These are phyloP conservation scores for Sporothrix globosa DNA, from an alignment of 2,329 filamentous ascomycete genomes.

Conservation along the genomic window DNA sequence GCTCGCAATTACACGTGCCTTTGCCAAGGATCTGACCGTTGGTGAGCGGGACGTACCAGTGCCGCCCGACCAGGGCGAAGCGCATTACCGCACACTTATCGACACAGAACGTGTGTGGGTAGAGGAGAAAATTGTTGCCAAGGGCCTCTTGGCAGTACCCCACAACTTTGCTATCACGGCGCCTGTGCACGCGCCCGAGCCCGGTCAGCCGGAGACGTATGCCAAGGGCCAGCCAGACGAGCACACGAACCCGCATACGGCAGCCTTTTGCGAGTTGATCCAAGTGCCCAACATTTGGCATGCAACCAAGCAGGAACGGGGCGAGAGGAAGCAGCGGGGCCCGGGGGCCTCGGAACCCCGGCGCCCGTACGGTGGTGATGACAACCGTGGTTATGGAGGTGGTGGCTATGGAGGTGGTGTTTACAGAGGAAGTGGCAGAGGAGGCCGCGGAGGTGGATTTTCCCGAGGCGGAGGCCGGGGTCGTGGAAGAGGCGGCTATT, in stretches of 20 bases:
- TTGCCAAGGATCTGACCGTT: conserved; percentile 66
- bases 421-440: conserved; percentile 43
- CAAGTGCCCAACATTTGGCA: conserved; percentile 76
- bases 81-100: conserved; percentile 68
- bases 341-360: conserved; percentile 51
- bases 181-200: conserved; percentile 62
- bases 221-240: conserved; percentile 68
- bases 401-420: conserved; percentile 46
- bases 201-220: conserved; percentile 51
- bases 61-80: conserved; percentile 68
- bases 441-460: conserved; percentile 41
- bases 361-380: conserved; percentile 40
- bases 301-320: conserved; percentile 70
- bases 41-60: conserved; percentile 60
- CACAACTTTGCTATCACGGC: conserved; percentile 78
- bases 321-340: conserved; percentile 59
- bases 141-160: conserved; percentile 68
- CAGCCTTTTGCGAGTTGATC: conserved; percentile 76
- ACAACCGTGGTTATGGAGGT: conserved; percentile 43
- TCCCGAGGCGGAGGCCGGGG: conserved; percentile 42
- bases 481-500: conserved; percentile 35
- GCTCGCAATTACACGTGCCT: conserved; percentile 88
- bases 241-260: conserved; percentile 85
- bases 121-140: conserved; percentile 69
- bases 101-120: conserved; percentile 77